Conservation (phyloP, 805 yeast genomes). For the Wickerhamomyces mucosus region DNA sequence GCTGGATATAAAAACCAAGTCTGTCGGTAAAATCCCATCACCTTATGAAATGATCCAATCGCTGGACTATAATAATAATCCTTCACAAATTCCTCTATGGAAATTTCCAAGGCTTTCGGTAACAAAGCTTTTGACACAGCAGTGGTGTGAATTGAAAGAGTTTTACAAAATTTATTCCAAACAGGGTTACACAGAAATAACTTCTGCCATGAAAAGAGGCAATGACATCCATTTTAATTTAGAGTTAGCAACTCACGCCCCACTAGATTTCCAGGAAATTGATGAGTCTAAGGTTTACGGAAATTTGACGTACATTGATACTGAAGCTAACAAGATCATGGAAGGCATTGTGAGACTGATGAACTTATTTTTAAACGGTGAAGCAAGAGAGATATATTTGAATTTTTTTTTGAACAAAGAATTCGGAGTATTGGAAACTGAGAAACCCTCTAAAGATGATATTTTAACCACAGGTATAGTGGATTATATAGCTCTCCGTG, state of each 20-base stretch:
- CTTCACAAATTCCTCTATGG: slow-evolving; percentile 2
- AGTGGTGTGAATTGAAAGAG: slow-evolving; percentile 62
- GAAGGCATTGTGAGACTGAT: slow-evolving; percentile 33
- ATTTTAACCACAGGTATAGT: slow-evolving; percentile 56
- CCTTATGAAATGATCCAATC: slow-evolving; percentile 14
- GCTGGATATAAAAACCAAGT: slow-evolving; percentile 1
- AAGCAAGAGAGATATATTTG: slow-evolving; percentile 52
- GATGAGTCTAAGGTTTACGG: slow-evolving; percentile 1
- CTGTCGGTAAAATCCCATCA: slow-evolving; percentile 4
- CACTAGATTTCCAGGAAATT: slow-evolving; percentile 3
- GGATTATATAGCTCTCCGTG: slow-evolving; percentile 33
- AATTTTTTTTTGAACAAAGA: slow-evolving; percentile 21
- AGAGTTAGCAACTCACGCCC: slow-evolving; percentile 38
- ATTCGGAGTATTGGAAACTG: slow-evolving; percentile 4
- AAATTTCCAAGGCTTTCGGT: slow-evolving; percentile 39
- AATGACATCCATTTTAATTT: slow-evolving; percentile 34
- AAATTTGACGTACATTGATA: slow-evolving; percentile 9
- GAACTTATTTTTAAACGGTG: slow-evolving; percentile 34
- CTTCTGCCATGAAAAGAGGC: slow-evolving; percentile 38
- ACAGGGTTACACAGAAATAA: slow-evolving; percentile 26
- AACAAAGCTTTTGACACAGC: slow-evolving; percentile 45
- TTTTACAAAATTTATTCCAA: slow-evolving; percentile 44
- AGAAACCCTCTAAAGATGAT: slow-evolving; percentile 16
- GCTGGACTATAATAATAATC: not conserved
- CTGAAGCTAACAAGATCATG: slow-evolving; percentile 27